Base-by-base conservation (phyloP, 2,329 filamentous ascomycete genomes). In the Sporothrix brunneoviolacea region DNA sequence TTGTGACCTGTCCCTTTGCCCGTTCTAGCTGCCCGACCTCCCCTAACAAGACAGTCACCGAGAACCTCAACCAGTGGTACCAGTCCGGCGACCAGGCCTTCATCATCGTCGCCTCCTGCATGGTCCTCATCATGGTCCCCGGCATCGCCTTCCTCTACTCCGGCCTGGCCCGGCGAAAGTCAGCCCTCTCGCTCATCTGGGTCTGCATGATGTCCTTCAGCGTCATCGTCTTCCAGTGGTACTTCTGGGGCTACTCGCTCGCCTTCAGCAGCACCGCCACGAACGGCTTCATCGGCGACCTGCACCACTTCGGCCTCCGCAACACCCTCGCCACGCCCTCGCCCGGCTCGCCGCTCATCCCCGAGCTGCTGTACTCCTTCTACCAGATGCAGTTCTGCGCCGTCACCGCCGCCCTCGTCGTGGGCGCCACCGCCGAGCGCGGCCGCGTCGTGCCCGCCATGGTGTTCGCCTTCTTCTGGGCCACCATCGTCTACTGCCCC, bases 351-450 rank as follows among this genome's bases (percentile, higher is more conserved):
- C 86, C 90, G 16, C 77, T 96, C 54, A 83, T 97, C 60, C 89
- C 93, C 2, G 88, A 90, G 63, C 76, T 98, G 36, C 79, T 97
- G 4, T 97, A 93, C 70, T 86, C 89, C 36, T 95, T 97, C 70
- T 97, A 96, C 70, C 88, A 95, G 88, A 88, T 97, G 85, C 91
- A 95, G 85, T 98, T 98, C 76, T 93, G 88, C 67, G 88, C 82
- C 61, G 89, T 95, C 56, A 98, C 91, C 13, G 90, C 83, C 48
- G 90, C 89, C 51, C 95, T 98, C 62, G 80, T 94, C 38, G 83
- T 95, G 64, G 93, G 93, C 55, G 88, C 90, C 55, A 88, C 95
- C 48, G 91, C 91, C 54, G 93, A 98, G 71, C 87, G 93, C 57
- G 93, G 93, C 62, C 88, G 93, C 55, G 80, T 97, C 53, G 79